Evolutionary conservation across 352 stramenopile species (phyloP).

Genomic region (Globisporangium acanthophoron): DNA sequence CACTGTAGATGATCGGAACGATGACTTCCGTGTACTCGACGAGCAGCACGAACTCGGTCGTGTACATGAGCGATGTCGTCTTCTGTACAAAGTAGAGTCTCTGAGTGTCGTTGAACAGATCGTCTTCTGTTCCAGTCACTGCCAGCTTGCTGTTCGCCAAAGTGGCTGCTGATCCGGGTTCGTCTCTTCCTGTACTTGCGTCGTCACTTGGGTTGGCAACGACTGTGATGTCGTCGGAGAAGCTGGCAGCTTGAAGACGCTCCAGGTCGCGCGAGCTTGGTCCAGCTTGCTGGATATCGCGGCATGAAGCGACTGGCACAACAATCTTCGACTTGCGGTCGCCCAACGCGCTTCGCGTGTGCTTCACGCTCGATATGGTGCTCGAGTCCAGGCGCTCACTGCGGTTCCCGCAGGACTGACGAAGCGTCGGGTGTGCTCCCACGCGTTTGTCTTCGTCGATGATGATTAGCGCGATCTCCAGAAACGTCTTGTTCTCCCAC

Average conservation of each 20-base stretch:
- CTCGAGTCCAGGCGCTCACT: not conserved
- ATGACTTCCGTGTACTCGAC: slow-evolving; percentile 8
- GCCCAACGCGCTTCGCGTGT: not conserved
- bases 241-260: too few species aligned
- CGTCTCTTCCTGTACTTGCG: too few species aligned
- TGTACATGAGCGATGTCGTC: not conserved
- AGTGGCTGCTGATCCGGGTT: too few species aligned
- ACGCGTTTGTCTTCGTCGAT: slow-evolving; percentile 5
- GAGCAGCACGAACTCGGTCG: slow-evolving; percentile 5
- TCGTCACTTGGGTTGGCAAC: too few species aligned
- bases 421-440: not conserved
- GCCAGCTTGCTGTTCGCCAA: too few species aligned
- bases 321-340: not conserved
- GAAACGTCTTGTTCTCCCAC: slow-evolving; percentile 2
- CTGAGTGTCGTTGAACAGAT: not conserved
- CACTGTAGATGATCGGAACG: slow-evolving; percentile 9
- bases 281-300: too few species aligned
- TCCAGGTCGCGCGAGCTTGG: too few species aligned
- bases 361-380: not conserved
- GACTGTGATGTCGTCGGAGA: too few species aligned
- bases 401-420: too few species aligned
- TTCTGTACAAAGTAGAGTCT: slow-evolving; percentile 4
- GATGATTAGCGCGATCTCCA: slow-evolving; percentile 6
- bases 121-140: too few species aligned
- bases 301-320: not conserved